Evolutionary conservation across 2,329 filamentous ascomycete species (phyloP), one percentile per base, ranked within the genome.

Genomic region (Sporothrix humicola): DNA sequence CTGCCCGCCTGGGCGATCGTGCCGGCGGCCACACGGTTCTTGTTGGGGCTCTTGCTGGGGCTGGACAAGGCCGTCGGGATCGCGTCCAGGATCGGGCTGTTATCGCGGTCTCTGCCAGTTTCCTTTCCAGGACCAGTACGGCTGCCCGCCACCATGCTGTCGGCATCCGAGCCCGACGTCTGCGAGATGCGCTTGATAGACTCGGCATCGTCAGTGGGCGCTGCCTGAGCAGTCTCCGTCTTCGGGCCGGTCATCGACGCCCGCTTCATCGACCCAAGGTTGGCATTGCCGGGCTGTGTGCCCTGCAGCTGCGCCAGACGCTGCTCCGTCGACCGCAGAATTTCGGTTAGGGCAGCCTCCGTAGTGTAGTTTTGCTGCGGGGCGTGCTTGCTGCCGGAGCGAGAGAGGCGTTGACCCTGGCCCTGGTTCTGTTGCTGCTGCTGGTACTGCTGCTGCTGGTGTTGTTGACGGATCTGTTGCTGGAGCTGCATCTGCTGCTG

Each of bases 241-340:
- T 50, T 59, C 1, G 17, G 54, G 20, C 48, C 13, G 13, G 26
- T 31, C 44, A 23, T 26, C 12, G 66, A 70, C 4, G 26, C 12
- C 2, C 66, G 72, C 17, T 66, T 71, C 44, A 59, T 48, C 12
- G 71, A 54, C 50, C 61, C 59, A 20, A 44, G 17, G 37, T 23
- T 26, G 48, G 20, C 23, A 12, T 23, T 10, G 13, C n/a, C 37
- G 3, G 17, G 44, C 48, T 26, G 13, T 65, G 50, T 17, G 42
- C 59, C 17, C 66, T 76, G 74, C 69, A 70, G 54, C 73, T 76
- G 74, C 54, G 72, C 73, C 15, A 89, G 81, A 10, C 87, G 81
- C 79, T 85, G 81, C 37, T 88, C 87, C 0, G 87, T 89, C 48
- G 83, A 86, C 59, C 82, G 82, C 46, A 89, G 80, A 42, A 89